Evolutionary conservation across 768 basidiomycete species (phyloP), one percentile per base, ranked within the genome.

Genomic region (Cantharellus cinnabarinus): DNA sequence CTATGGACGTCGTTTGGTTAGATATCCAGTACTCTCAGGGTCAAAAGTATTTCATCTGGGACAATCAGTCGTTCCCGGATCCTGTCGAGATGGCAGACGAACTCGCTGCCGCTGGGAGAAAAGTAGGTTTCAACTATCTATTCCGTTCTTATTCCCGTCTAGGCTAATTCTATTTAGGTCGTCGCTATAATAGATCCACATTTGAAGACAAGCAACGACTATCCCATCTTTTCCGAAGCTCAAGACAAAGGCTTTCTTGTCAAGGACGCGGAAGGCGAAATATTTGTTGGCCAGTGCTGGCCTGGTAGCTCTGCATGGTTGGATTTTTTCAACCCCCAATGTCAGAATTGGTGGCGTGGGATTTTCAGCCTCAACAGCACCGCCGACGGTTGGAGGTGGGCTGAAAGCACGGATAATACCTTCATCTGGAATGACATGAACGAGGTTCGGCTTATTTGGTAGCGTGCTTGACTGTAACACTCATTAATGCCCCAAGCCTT

Each of bases 351-450:
- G 82, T 99, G 93, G 93, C 82, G 75, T 61, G 74, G 75, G 3
- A 74, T 94, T 60, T 98, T 95, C 75, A 83, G 83, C 38, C 71
- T 73, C 69, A 59, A 62, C 38, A 57, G 74, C 4, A 29, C 20
- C 20, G 71, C 73, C 40, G 65, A 74, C 68, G 65, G 72, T 61
- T 89, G 81, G 78, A 73, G 79, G 4, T 89, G 88, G 84, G 78
- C 74, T 0, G 71, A 86, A 63, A 86, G 91, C 64, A 89, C 89
- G 2, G 79, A 82, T 39, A 78, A 80, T 64, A 77, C 97, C 10
- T 83, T 83, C 68, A 90, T 98, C 64, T 99, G 95, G 95, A 98
- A 98, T 68, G 95, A 99, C 67, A 99, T 99, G 95, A 97, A 97
- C 64, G 95, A 98, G 79, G 89, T 89, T 56, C 4, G 74, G 59